These are phyloP conservation scores for Termitomyces sp. DNA, from an alignment of 768 basidiomycete genomes.

Conservation along the genomic window DNA sequence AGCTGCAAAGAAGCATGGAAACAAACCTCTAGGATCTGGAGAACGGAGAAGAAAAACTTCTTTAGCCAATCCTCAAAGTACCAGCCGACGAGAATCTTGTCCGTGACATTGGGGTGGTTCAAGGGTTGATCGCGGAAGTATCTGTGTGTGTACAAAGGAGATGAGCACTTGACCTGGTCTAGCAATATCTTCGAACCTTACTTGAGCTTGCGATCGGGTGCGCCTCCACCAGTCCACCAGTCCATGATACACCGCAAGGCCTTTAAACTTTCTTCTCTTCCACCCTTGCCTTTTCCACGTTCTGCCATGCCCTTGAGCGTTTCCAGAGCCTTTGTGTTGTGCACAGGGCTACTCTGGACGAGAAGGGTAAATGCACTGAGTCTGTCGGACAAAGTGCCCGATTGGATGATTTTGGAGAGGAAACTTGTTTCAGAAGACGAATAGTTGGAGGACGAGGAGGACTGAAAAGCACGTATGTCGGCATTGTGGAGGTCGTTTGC, in stretches of 20 bases:
- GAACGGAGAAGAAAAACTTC: conserved; percentile 90
- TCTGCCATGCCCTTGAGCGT: conserved; percentile 74
- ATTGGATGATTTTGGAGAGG: conserved; percentile 78
- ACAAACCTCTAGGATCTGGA: conserved; percentile 80
- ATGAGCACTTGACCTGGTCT: background rate
- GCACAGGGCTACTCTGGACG: conserved; percentile 83
- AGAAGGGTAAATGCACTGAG: conserved; percentile 88
- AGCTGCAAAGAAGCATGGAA: background rate
- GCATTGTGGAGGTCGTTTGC: conserved; percentile 46
- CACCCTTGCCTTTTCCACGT: conserved; percentile 76
- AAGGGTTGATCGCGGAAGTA: conserved; percentile 90
- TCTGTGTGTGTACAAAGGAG: conserved; percentile 36
- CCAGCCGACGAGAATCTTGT: conserved; percentile 75
- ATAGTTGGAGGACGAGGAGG: conserved; percentile 48
- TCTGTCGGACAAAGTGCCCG: conserved; percentile 89
- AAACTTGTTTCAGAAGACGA: conserved; percentile 79
- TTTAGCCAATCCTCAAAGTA: conserved; percentile 98
- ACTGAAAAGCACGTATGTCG: conserved; percentile 42
- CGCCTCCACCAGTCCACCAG: conserved; percentile 98
- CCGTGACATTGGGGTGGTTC: conserved; percentile 56
- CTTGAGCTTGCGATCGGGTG: conserved; percentile 83
- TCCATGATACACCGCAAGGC: conserved; percentile 89
- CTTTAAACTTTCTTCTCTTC: conserved; percentile 89
- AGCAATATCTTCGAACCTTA: conserved; percentile 30
- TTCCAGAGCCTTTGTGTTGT: conserved; percentile 80